Evolutionary conservation across 202 grass and related monocot species (phyloP).

Genomic region (Musa balbisiana): DNA sequence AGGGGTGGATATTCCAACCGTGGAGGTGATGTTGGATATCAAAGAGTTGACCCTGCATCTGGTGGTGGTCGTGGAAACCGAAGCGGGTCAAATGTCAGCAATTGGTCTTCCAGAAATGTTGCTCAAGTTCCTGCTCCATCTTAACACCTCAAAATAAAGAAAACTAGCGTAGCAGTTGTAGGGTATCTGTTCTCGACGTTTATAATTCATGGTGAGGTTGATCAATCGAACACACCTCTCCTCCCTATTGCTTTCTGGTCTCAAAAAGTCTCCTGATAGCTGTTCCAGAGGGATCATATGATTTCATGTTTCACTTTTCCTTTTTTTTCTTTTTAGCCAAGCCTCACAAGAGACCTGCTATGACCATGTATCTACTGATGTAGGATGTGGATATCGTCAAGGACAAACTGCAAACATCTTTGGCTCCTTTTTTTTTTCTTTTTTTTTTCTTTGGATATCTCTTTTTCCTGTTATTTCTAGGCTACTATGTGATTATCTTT

Average conservation of each 20-base stretch:
- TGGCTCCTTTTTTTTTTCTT: background rate
- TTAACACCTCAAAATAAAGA: background rate
- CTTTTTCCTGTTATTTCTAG: background rate
- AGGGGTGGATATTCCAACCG: constrained; percentile 38
- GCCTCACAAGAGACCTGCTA: background rate
- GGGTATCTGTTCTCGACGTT: too few relatives aligned
- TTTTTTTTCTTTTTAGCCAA: too few relatives aligned
- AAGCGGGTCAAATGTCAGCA: constrained; percentile 4
- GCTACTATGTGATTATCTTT: background rate
- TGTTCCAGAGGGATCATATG: background rate
- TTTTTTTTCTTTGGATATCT: background rate
- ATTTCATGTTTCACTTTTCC: too few relatives aligned
- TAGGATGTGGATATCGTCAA: background rate
- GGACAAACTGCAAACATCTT: background rate
- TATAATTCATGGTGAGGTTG: too few relatives aligned
- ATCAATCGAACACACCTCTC: too few relatives aligned
- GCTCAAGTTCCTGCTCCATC: background rate
- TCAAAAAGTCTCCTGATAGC: background rate
- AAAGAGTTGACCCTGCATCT: constrained; percentile 47
- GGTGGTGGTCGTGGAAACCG: constrained; percentile 38
- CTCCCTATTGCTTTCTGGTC: background rate
- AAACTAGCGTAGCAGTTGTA: background rate
- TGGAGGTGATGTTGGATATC: constrained; percentile 47
- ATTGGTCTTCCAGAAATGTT: background rate
- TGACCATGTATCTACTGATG: background rate